These are phyloP conservation scores for Aphanoascus verrucosus DNA, from an alignment of 2,329 filamentous ascomycete genomes.

Conservation along the genomic window DNA sequence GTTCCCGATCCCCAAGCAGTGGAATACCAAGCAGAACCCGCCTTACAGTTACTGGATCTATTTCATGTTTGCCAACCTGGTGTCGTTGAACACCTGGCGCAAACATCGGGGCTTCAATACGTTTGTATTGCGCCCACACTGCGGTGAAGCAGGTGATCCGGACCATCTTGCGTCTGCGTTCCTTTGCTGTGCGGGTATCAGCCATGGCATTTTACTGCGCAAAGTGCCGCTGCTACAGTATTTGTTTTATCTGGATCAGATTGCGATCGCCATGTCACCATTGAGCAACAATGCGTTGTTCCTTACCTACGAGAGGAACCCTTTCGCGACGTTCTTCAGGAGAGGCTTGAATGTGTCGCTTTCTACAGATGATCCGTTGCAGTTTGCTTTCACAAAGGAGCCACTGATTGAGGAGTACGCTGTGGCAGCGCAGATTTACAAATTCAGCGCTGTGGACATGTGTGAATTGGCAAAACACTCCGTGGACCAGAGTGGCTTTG, in stretches of 20 bases:
- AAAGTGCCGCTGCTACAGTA: slow-evolving; percentile 95
- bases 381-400: slow-evolving; percentile 98
- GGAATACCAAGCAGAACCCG: slow-evolving; percentile 88
- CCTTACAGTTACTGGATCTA: slow-evolving; percentile 99
- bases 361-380: slow-evolving; percentile 90
- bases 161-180: slow-evolving; percentile 89
- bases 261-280: slow-evolving; percentile 98
- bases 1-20: slow-evolving; percentile 79
- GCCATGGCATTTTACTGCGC: slow-evolving; percentile 79
- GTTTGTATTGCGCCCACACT: slow-evolving; percentile 84
- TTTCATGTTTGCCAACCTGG: slow-evolving; percentile 88
- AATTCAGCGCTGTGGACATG: slow-evolving; percentile 94
- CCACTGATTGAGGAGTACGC: slow-evolving; percentile 97
- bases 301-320: slow-evolving; percentile 91
- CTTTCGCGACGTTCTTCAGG: slow-evolving; percentile 90
- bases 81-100: slow-evolving; percentile 83
- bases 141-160: slow-evolving; percentile 90
- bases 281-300: slow-evolving; percentile 96
- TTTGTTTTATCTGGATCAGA: slow-evolving; percentile 94
- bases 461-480: slow-evolving; percentile 95
- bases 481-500: slow-evolving; percentile 88
- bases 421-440: slow-evolving; percentile 96
- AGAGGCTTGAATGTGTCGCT: slow-evolving; percentile 90
- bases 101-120: slow-evolving; percentile 92
- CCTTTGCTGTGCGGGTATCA: slow-evolving; percentile 92